Base-by-base conservation (phyloP, 2,329 filamentous ascomycete genomes). In the Fusarium sp. region DNA sequence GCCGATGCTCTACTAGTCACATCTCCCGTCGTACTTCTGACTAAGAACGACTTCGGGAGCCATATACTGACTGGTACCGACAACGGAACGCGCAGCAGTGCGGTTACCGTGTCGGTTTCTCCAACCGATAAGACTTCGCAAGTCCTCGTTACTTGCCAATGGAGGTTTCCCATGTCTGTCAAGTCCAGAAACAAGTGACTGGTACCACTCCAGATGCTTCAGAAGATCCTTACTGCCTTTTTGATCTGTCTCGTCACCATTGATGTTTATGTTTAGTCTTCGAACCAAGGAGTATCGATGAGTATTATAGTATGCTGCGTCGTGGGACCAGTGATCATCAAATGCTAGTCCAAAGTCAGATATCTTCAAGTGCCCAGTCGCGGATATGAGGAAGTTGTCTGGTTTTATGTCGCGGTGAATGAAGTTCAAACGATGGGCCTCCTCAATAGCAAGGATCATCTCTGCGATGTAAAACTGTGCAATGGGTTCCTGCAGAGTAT, bases 31-130 rank as follows among this genome's bases (percentile, higher is more conserved):
- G 80, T 98, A 98, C 40, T 87, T 83, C 52, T 94, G 88, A 32
- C 95, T 93, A 71, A 88, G 85, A 63, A 98, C 91, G 20, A 98
- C 93, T 83, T 98, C 96, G 4, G 95, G 95, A 1, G 96, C 95
- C 96, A 98, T 98, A 83, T 98, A 98, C 78, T 98, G 95, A 79
- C 94, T 97, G 5, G 96, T 98, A 5, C 95, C 95, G 14, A 98
- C 95, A 2, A 97, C 90, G 48, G 94, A 97, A 73, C 91, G 89
- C 3, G 95, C 95, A 37, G 93, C 87, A 37, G 88, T 88, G 41
- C 94, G 90, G 73, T 90, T 91, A 30, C 92, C 88, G 68, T 86
- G 87, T 18, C 86, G 85, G 76, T 94, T 91, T 46, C 92, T 88
- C 91, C 91, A 94, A 67, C 87, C 86, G 48, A 95, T 81, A 53